Evolutionary conservation across 2,329 filamentous ascomycete species (phyloP).

Genomic region (Colletotrichum simmondsii): DNA sequence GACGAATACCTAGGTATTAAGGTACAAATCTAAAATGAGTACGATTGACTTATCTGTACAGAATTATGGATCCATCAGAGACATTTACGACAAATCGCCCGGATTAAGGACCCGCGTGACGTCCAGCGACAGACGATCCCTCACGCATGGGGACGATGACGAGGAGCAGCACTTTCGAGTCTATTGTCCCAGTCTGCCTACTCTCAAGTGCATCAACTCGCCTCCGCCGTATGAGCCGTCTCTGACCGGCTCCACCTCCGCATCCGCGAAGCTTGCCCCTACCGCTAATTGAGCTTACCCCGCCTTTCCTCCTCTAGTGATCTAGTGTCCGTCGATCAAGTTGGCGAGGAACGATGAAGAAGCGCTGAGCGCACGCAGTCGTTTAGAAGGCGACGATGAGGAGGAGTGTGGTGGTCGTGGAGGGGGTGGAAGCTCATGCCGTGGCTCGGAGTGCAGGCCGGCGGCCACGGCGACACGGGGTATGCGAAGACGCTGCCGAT

Average conservation of each 20-base stretch:
- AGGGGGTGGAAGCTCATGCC: not conserved
- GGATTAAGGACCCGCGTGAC: not conserved
- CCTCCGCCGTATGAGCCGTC: slow-evolving; percentile 24
- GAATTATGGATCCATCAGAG: slow-evolving; percentile 16
- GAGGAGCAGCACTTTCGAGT: not conserved
- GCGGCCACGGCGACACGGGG: not conserved
- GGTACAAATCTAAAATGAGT: not conserved
- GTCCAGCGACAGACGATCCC: not conserved
- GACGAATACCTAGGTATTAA: too few species aligned
- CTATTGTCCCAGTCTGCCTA: too few species aligned
- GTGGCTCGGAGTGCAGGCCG: not conserved
- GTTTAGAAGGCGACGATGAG: not conserved
- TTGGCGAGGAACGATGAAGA: not conserved
- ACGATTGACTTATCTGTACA: not conserved
- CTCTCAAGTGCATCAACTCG: not conserved
- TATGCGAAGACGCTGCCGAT: not conserved
- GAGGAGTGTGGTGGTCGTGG: not conserved
- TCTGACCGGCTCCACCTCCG: not conserved
- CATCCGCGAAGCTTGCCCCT: not conserved
- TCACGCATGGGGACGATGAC: not conserved
- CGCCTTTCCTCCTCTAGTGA: not conserved
- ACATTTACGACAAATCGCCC: not conserved
- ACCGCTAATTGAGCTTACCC: not conserved
- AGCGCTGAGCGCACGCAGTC: not conserved
- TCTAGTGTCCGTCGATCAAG: not conserved